phyloP scores from a whole-genome alignment of 2,329 filamentous ascomycete genomes.

The Botrytis sinoallii region DNA sequence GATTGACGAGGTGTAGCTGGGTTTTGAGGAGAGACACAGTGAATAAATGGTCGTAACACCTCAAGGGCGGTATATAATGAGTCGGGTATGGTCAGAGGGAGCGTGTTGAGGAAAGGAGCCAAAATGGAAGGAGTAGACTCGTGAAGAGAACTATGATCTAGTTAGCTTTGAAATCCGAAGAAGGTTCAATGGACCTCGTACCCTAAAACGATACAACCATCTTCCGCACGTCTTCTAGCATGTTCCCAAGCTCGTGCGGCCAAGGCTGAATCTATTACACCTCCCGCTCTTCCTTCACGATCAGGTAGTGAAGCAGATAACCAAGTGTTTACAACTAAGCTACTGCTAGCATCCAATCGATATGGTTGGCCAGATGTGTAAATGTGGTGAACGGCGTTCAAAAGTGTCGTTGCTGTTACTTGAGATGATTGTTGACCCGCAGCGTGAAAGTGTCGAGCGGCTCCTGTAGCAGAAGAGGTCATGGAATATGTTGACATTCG shows the following conservation, averaged over 20 bases:
- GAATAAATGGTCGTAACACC: constrained; percentile 79
- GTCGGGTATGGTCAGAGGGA: constrained; percentile 76
- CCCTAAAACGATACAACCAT: constrained; percentile 89
- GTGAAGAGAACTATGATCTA: constrained; percentile 69
- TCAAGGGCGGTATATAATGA: constrained; percentile 75
- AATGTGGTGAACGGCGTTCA: constrained; percentile 88
- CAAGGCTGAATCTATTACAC: constrained; percentile 76
- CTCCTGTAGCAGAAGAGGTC: constrained; percentile 60
- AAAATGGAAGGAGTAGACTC: constrained; percentile 83
- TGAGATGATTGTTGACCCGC: constrained; percentile 69
- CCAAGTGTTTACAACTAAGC: constrained; percentile 94
- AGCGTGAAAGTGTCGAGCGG: constrained; percentile 51
- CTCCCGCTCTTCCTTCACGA: constrained; percentile 66
- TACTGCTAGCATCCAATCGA: constrained; percentile 82
- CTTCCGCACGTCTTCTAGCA: constrained; percentile 87
- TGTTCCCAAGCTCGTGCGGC: constrained; percentile 92
- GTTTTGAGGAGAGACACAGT: constrained; percentile 84
- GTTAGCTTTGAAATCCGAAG: not conserved
- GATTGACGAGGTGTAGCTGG: constrained; percentile 79
- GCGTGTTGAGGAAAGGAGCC: constrained; percentile 72
- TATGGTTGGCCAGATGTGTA: constrained; percentile 83
- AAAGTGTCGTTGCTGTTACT: constrained; percentile 86
- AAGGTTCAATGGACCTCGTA: constrained; percentile 44
- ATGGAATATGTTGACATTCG: constrained; percentile 63
- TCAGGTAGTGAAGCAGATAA: constrained; percentile 72